A percentile compares a stretch with the other conserved stretches of the same genome.
phyloP scores from a whole-genome alignment of 352 stramenopile species.

The Halophytophthora polymorphica region DNA sequence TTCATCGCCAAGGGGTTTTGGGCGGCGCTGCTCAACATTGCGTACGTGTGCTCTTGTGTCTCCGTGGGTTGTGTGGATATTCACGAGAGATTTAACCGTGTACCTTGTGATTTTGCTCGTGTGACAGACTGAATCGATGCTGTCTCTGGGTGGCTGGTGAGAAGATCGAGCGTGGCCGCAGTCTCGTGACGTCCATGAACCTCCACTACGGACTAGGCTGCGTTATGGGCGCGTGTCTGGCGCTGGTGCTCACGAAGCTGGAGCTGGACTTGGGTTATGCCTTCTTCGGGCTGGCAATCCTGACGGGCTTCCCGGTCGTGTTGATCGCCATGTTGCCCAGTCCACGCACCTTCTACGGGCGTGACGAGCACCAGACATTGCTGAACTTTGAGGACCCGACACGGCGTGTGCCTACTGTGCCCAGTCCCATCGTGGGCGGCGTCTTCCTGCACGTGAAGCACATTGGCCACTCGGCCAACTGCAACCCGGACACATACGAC shows the following conservation, averaged over 20 bases:
- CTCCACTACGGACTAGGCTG: conserved; percentile 62
- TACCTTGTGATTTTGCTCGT: conserved; percentile 2
- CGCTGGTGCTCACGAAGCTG: conserved; percentile 46
- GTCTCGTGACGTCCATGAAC: conserved; percentile 74
- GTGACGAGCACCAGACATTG: conserved; percentile 61
- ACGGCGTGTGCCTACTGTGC: conserved; percentile 69
- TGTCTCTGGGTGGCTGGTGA: conserved; percentile 67
- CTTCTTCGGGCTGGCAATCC: conserved; percentile 53
- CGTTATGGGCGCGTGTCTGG: conserved; percentile 49
- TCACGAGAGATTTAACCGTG: background rate
- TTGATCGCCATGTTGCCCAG: conserved; percentile 41
- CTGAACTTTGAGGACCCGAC: conserved; percentile 71
- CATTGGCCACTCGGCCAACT: conserved; percentile 64
- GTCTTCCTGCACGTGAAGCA: conserved; percentile 82
- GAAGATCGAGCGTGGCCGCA: conserved; percentile 62
- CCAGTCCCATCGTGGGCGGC: conserved; percentile 75
- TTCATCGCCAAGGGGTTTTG: conserved; percentile 78
- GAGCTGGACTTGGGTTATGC: conserved; percentile 49
- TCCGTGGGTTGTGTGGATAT: background rate
- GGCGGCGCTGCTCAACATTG: conserved; percentile 75
- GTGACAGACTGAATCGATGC: conserved; percentile 55
- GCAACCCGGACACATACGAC: conserved; percentile 81
- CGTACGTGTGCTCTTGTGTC: conserved; percentile 29
- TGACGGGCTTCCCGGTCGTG: conserved; percentile 36
- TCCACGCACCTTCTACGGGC: conserved; percentile 40